Evolutionary conservation across 371 early-diverging fungal genomes (phyloP).

Genomic region (Conidiobolus incongruus): DNA sequence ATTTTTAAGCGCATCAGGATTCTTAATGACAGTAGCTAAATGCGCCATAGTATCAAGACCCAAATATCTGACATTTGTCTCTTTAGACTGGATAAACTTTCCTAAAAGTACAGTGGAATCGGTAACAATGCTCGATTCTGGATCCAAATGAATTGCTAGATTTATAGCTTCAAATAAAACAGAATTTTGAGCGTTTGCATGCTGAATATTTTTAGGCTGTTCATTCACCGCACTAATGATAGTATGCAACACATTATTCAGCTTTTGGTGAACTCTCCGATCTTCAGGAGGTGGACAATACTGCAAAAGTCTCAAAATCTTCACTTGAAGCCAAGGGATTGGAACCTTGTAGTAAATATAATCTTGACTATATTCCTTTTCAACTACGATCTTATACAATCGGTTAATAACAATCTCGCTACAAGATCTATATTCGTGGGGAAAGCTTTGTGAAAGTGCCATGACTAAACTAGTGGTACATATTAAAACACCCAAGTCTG

Average conservation of each 20-base stretch:
- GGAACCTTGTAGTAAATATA: constrained; percentile 94
- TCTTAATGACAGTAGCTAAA: constrained; percentile 68
- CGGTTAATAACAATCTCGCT: constrained; percentile 53
- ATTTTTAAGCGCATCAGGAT: constrained; percentile 58
- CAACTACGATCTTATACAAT: constrained; percentile 67
- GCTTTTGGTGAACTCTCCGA: constrained; percentile 25
- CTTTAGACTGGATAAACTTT: constrained; percentile 71
- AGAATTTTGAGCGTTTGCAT: constrained; percentile 89
- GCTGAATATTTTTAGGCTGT: constrained; percentile 82
- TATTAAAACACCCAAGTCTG: constrained; percentile 76
- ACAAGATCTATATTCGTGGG: constrained; percentile 48
- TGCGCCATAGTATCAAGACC: constrained; percentile 94
- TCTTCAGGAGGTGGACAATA: constrained; percentile 79
- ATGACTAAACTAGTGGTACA: constrained; percentile 63
- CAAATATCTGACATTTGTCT: constrained; percentile 86
- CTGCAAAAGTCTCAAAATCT: constrained; percentile 76
- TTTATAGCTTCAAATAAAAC: constrained; percentile 92
- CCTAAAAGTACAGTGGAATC: constrained; percentile 67
- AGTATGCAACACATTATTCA: constrained; percentile 45
- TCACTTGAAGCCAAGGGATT: constrained; percentile 93
- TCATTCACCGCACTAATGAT: constrained; percentile 71
- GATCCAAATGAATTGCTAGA: constrained; percentile 78
- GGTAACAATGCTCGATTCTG: constrained; percentile 59
- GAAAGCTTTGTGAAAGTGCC: constrained; percentile 70
- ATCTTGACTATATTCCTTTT: constrained; percentile 57